A percentile compares a stretch with the other conserved stretches of the same genome.
Conservation (phyloP, 2,329 filamentous ascomycete species). For the Torrubiella hemipterigena region DNA sequence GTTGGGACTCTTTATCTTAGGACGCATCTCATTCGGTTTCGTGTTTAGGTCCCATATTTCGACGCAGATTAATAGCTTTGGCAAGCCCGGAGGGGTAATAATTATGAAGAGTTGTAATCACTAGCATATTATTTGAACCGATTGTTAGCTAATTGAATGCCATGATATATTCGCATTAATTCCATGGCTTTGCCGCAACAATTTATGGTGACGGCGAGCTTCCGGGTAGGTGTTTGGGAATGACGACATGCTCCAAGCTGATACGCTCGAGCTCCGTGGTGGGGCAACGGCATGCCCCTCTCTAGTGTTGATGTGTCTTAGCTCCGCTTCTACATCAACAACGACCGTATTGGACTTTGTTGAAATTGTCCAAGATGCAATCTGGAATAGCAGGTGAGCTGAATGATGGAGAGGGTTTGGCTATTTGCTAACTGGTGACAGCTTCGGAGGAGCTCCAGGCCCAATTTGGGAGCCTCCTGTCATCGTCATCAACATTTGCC, state of each 20-base stretch:
- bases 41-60: conserved; percentile 8
- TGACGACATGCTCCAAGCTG: background rate
- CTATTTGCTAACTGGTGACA: conserved; percentile 21
- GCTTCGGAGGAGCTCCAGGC: conserved; percentile 67
- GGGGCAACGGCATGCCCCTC: conserved; percentile 3
- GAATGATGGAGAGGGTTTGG: conserved; percentile 1
- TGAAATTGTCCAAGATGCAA: conserved; percentile 63
- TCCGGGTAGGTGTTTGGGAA: background rate
- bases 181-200: background rate
- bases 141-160: conserved; percentile 6
- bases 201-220: background rate
- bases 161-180: background rate
- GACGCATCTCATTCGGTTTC: conserved; percentile 7
- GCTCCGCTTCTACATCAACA: conserved; percentile 1
- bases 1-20: conserved; percentile 7
- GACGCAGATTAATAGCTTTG: conserved; percentile 7
- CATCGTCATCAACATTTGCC: conserved; percentile 49
- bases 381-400: conserved; percentile 61
- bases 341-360: too few species aligned
- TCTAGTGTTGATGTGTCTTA: too few species aligned
- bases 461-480: conserved; percentile 59
- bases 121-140: conserved; percentile 3
- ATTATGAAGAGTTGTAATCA: conserved; percentile 3
- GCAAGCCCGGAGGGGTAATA: conserved; percentile 4
- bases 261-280: too few species aligned